Evolutionary conservation across 257 asterid genomes (phyloP).

Genomic region (Osmanthus fragrans): DNA sequence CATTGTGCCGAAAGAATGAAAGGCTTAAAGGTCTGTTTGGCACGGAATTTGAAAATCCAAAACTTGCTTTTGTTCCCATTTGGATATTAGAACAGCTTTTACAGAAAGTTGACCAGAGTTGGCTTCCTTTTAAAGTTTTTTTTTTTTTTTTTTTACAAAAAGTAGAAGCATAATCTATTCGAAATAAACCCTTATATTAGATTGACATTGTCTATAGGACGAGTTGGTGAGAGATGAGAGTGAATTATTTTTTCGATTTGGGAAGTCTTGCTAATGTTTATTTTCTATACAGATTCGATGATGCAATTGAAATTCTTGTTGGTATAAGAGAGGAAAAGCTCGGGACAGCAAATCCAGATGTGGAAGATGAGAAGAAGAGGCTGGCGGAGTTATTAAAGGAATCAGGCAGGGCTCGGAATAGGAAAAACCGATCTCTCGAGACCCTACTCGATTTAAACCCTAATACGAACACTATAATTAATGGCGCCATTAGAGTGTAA

Average conservation of each 20-base stretch:
- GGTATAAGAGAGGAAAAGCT: conserved; percentile 96
- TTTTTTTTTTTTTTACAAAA: too few species aligned
- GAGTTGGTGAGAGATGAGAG: background rate
- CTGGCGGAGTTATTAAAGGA: conserved; percentile 80
- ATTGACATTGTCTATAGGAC: background rate
- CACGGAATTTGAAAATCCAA: too few species aligned
- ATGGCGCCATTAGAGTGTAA: conserved; percentile 60
- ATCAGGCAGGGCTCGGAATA: conserved; percentile 68
- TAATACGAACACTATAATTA: conserved; percentile 35
- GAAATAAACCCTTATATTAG: background rate
- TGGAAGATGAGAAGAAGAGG: conserved; percentile 90
- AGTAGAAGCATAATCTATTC: background rate
- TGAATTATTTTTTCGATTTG: background rate
- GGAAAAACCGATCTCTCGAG: conserved; percentile 79
- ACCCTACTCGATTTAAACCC: conserved; percentile 69
- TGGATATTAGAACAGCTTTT: too few species aligned
- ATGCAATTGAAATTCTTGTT: conserved; percentile 79
- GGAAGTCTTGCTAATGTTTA: background rate
- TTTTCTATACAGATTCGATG: conserved; percentile 62
- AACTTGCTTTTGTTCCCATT: too few species aligned
- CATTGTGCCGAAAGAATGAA: background rate
- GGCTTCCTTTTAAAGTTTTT: too few species aligned
- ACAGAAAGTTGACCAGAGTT: too few species aligned
- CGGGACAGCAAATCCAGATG: conserved; percentile 96
- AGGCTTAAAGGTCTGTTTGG: background rate